A percentile compares a stretch with the other conserved stretches of the same genome.
These are phyloP conservation scores for Recurvomyces mirabilis DNA, from an alignment of 495 filamentous ascomycete genomes.

Conservation along the genomic window DNA sequence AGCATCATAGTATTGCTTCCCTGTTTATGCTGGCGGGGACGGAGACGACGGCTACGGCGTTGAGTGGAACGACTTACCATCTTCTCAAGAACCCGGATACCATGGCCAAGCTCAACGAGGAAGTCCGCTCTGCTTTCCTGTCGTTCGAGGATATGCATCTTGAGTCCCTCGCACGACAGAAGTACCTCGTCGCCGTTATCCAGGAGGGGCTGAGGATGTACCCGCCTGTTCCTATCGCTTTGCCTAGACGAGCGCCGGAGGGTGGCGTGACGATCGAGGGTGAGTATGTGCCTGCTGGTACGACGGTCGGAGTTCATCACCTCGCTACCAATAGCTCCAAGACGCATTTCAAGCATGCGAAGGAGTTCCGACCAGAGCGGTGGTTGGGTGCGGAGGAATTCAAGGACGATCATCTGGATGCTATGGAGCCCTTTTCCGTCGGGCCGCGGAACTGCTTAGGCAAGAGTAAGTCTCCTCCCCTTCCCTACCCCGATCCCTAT, in stretches of 20 bases:
- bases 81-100: slow-evolving; percentile 18
- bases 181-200: slow-evolving; percentile 20
- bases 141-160: slow-evolving; percentile 16
- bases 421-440: slow-evolving; percentile 14
- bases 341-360: slow-evolving; percentile 16
- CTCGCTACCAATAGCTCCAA: slow-evolving; percentile 3
- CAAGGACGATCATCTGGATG: slow-evolving; percentile 14
- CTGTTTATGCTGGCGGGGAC: slow-evolving; percentile 30
- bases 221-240: slow-evolving; percentile 12
- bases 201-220: slow-evolving; percentile 22
- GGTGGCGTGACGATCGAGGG: neutral
- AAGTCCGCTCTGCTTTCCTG: slow-evolving; percentile 19
- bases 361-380: slow-evolving; percentile 22
- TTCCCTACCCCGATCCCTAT: neutral
- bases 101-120: slow-evolving; percentile 4
- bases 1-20: slow-evolving; percentile 22
- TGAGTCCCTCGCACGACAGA: slow-evolving; percentile 15
- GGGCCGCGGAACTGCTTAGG: slow-evolving; percentile 20
- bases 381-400: slow-evolving; percentile 21
- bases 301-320: slow-evolving; percentile 17
- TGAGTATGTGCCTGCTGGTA: slow-evolving; percentile 14
- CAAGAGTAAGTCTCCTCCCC: neutral
- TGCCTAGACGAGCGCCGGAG: neutral
- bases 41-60: slow-evolving; percentile 27
- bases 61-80: slow-evolving; percentile 21